Conservation (phyloP, 2,329 filamentous ascomycete species). For the Colletotrichum euphorbiae region DNA sequence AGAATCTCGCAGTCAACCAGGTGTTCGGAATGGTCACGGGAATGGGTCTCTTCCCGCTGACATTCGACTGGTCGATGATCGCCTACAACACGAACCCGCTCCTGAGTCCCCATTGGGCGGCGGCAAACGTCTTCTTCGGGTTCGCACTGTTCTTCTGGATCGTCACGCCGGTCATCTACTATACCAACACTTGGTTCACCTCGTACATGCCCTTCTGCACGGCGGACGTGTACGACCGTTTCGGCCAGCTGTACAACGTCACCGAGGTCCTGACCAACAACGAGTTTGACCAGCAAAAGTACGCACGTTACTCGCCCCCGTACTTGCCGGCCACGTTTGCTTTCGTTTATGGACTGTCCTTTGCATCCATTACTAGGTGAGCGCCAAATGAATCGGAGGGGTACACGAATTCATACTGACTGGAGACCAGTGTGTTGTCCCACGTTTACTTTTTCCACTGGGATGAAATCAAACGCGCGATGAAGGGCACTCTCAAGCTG, state of each 20-base stretch:
- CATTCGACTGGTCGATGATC: slow-evolving; percentile 54
- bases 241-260: slow-evolving; percentile 60
- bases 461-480: slow-evolving; percentile 51
- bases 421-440: slow-evolving; percentile 52
- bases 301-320: slow-evolving; percentile 62
- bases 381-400: not conserved
- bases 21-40: slow-evolving; percentile 61
- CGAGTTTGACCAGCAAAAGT: slow-evolving; percentile 58
- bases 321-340: slow-evolving; percentile 63
- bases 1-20: slow-evolving; percentile 59
- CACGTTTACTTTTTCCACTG: slow-evolving; percentile 56
- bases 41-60: slow-evolving; percentile 54
- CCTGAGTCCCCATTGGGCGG: slow-evolving; percentile 66
- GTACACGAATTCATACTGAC: slow-evolving; percentile 48
- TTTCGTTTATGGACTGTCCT: slow-evolving; percentile 68
- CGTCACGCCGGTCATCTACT: slow-evolving; percentile 69
- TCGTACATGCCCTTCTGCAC: slow-evolving; percentile 66
- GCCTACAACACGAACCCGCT: slow-evolving; percentile 50
- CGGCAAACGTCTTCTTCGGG: slow-evolving; percentile 71
- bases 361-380: slow-evolving; percentile 71
- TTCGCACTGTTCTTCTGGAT: slow-evolving; percentile 63
- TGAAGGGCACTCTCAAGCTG: slow-evolving; percentile 32
- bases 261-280: slow-evolving; percentile 55
- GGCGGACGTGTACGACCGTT: slow-evolving; percentile 64
- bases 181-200: slow-evolving; percentile 67